Evolutionary conservation across 2,329 filamentous ascomycete genomes (phyloP).

Genomic region (Metarhizium robertsii): DNA sequence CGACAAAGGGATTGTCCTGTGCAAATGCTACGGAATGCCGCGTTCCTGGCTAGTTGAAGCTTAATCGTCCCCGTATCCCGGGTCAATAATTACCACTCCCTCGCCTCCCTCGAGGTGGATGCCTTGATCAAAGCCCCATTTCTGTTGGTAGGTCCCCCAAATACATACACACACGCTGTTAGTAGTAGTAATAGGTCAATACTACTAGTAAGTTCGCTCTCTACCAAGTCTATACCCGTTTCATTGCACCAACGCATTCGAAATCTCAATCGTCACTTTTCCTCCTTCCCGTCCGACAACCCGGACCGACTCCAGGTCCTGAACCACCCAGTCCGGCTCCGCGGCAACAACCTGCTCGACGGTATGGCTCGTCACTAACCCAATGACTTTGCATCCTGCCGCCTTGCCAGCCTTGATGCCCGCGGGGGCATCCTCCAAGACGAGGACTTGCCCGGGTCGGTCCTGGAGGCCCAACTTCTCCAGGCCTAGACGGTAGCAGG

Average conservation of each 20-base stretch:
- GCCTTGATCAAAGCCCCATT: too few relatives aligned
- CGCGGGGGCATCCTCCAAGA: slow-evolving; percentile 83
- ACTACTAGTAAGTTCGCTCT: too few relatives aligned
- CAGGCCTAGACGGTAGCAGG: slow-evolving; percentile 62
- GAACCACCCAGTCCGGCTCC: slow-evolving; percentile 80
- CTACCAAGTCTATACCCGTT: neutral
- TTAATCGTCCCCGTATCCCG: neutral
- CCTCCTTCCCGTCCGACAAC: slow-evolving; percentile 49
- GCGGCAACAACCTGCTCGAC: slow-evolving; percentile 62
- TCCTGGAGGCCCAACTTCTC: slow-evolving; percentile 46
- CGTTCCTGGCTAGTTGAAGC: slow-evolving; percentile 3
- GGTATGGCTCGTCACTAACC: slow-evolving; percentile 76
- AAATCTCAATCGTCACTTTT: slow-evolving; percentile 58
- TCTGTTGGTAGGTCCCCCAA: too few relatives aligned
- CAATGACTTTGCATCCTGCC: slow-evolving; percentile 77
- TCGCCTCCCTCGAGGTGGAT: neutral
- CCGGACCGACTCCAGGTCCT: slow-evolving; percentile 65
- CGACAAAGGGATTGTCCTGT: slow-evolving; percentile 1
- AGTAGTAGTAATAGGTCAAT: too few relatives aligned
- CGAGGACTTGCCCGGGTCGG: slow-evolving; percentile 48
- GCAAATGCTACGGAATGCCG: neutral
- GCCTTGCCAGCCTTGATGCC: slow-evolving; percentile 77
- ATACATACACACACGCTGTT: too few relatives aligned
- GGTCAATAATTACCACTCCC: neutral
- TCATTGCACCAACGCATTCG: slow-evolving; percentile 41